Evolutionary conservation across 352 stramenopile species (phyloP).

Genomic region (Globisporangium paddicum): DNA sequence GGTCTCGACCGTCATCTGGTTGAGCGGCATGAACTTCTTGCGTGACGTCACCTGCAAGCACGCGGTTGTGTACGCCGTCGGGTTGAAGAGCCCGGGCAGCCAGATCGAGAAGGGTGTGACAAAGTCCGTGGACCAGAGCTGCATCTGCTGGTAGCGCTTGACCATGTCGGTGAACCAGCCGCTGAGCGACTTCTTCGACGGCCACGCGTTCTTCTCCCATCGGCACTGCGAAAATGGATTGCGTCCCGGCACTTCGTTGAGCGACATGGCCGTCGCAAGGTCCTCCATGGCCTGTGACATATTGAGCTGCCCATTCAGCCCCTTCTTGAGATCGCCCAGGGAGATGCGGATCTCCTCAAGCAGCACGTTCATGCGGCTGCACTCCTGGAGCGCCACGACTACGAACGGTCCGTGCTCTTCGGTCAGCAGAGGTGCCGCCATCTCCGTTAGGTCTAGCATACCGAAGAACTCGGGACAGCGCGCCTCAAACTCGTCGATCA

Average conservation of each 20-base stretch:
- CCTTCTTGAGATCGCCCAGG: constrained; percentile 93
- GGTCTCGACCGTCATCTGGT: constrained; percentile 96
- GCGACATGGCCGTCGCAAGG: constrained; percentile 84
- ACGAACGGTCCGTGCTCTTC: constrained; percentile 92
- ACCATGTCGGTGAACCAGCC: constrained; percentile 94
- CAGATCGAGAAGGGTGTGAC: constrained; percentile 93
- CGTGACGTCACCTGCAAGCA: constrained; percentile 95
- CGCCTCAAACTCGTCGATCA: constrained; percentile 90
- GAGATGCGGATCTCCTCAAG: constrained; percentile 90
- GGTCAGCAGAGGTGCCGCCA: constrained; percentile 83
- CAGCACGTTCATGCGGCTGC: constrained; percentile 92
- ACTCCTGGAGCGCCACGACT: constrained; percentile 94
- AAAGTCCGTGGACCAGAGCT: constrained; percentile 88
- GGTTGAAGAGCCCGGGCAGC: constrained; percentile 95
- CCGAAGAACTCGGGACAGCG: constrained; percentile 90
- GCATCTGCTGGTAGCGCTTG: constrained; percentile 87
- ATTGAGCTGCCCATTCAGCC: constrained; percentile 94
- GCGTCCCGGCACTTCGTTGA: constrained; percentile 93
- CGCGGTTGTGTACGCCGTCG: constrained; percentile 94
- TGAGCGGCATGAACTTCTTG: constrained; percentile 89
- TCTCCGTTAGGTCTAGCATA: constrained; percentile 90
- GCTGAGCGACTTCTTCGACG: constrained; percentile 90
- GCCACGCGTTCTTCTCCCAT: constrained; percentile 96
- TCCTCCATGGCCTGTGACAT: constrained; percentile 95
- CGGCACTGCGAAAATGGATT: constrained; percentile 95